Evolutionary conservation across 805 yeast genomes (phyloP).

Genomic region (Metschnikowia bowlesiae): DNA sequence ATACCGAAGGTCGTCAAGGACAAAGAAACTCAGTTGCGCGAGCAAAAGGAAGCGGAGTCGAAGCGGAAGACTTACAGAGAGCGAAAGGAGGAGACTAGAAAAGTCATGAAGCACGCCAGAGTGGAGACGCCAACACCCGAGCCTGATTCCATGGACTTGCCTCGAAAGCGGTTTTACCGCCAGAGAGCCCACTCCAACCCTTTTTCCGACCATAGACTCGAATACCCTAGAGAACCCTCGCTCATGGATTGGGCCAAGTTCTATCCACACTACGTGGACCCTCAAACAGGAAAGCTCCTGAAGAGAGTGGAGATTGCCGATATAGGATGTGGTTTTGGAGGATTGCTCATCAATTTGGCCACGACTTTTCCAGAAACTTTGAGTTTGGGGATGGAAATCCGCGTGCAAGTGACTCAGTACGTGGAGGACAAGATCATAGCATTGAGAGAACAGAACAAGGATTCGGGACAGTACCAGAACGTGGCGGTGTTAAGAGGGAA

Average conservation of each 20-base stretch:
- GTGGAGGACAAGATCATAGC: conserved; percentile 95
- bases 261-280: conserved; percentile 59
- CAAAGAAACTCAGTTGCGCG: conserved; percentile 17
- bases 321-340: conserved; percentile 97
- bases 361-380: conserved; percentile 69
- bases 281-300: conserved; percentile 37
- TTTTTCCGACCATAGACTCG: conserved; percentile 89
- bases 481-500: conserved; percentile 89
- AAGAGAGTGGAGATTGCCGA: conserved; percentile 83
- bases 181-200: conserved; percentile 98
- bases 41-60: conserved; percentile 18
- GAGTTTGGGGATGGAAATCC: conserved; percentile 92
- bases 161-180: conserved; percentile 82
- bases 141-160: conserved; percentile 47
- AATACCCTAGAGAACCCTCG: conserved; percentile 77
- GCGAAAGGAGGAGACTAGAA: conserved; percentile 41
- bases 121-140: conserved; percentile 33
- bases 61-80: conserved; percentile 50
- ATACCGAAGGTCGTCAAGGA: conserved; percentile 10
- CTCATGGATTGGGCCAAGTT: conserved; percentile 82
- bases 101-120: conserved; percentile 42
- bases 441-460: conserved; percentile 53
- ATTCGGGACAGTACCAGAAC: conserved; percentile 59
- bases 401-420: conserved; percentile 96
- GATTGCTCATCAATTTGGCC: conserved; percentile 74